Conservation (phyloP, 768 basidiomycete species). For the Suillus variegatus region DNA sequence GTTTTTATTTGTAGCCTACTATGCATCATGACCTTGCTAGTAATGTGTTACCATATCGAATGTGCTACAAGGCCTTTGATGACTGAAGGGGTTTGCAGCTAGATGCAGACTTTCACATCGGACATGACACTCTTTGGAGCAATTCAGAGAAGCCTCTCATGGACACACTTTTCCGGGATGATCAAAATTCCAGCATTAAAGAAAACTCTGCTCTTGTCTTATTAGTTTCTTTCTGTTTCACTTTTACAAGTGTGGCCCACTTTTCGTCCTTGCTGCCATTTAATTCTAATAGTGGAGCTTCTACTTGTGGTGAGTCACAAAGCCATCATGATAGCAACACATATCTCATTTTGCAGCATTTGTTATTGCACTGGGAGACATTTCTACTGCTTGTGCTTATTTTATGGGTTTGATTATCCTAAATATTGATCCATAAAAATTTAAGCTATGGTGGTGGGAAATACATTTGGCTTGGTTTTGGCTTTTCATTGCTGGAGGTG, state of each 20-base stretch:
- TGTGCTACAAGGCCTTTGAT: neutral
- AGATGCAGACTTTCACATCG: neutral
- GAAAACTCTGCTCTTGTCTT: slow-evolving; percentile 18
- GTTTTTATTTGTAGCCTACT: slow-evolving; percentile 37
- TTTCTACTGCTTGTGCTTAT: slow-evolving; percentile 39
- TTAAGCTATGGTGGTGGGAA: slow-evolving; percentile 34
- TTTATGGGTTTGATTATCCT: slow-evolving; percentile 42
- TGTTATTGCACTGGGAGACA: slow-evolving; percentile 46
- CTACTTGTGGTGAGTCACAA: slow-evolving; percentile 28
- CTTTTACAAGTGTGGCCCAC: slow-evolving; percentile 31
- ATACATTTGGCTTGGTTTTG: slow-evolving; percentile 31
- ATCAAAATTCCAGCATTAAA: neutral
- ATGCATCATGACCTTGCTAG: slow-evolving; percentile 24
- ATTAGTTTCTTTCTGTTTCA: slow-evolving; percentile 31
- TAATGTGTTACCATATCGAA: neutral
- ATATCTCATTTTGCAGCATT: slow-evolving; percentile 34
- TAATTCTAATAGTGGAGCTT: slow-evolving; percentile 11
- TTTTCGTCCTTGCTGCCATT: slow-evolving; percentile 35
- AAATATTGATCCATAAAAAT: slow-evolving; percentile 33
- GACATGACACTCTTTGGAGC: neutral
- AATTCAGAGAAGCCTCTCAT: neutral
- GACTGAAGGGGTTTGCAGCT: too few species aligned
- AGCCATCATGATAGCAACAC: neutral
- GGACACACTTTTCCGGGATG: neutral
- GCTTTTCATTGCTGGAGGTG: slow-evolving; percentile 38